Evolutionary conservation across 2,329 filamentous ascomycete genomes (phyloP), one percentile per base, ranked within the genome.

Genomic region (Capronia americana): DNA sequence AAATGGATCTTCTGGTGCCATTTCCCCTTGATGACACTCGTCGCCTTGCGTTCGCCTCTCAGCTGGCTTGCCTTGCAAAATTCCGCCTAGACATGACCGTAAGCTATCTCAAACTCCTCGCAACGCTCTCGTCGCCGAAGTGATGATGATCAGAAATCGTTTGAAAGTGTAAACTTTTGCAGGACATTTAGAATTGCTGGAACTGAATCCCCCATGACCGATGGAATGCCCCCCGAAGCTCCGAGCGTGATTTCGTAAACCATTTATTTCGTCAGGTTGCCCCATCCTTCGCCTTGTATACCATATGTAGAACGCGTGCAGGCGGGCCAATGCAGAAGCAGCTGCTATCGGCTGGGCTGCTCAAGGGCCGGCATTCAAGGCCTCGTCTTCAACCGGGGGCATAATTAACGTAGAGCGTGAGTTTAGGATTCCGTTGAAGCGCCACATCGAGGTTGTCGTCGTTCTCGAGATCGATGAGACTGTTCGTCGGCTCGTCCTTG

Each of bases 401-500:
- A 57, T 61, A 69, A 32, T 65, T 69, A 34, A 70, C 69, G 48
- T 67, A 64, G 24, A 97, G 82, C 61, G 93, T 88, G 69, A 98
- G 83, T 81, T 97, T 97, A 71, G 93, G 90, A 78, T 96, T 96
- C 73, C 92, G 84, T 73, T 91, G 86, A 69, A 97, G 82, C 2
- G 94, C 94, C 70, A 87, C 85, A 70, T 93, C 89, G 60, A 98
- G 81, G 76, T 97, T 93, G 69, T 90, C 86, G 75, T 97, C 89
- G 78, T 87, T 93, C 75, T 91, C 83, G 70, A 98, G 82, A 44
- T 87, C 88, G 50, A 90, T 88, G 77, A 90, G 91, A 69, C 91
- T 87, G 28, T 90, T 90, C 4, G 89, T 90, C 34, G 86, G 83
- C 77, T 97, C 93, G 71, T 97, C 93, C 77, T 92, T 90, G 82